A percentile compares a stretch with the other conserved stretches of the same genome.
These are phyloP conservation scores for Mikania micrantha DNA, from an alignment of 129 eudicot species.

Conservation along the genomic window DNA sequence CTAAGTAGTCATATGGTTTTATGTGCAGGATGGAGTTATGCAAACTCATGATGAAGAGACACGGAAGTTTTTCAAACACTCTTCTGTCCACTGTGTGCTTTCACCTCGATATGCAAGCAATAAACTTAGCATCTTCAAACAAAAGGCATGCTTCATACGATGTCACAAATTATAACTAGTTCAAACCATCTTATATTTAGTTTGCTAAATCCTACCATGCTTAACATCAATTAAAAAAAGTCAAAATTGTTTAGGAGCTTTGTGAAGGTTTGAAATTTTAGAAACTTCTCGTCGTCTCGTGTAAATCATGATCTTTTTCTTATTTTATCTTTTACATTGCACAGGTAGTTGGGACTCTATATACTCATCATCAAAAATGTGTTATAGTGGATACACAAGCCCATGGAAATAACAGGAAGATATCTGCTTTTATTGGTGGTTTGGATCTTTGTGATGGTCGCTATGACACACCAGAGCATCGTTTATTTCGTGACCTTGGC, in stretches of 20 bases:
- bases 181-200: background rate
- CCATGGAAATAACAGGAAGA: slow-evolving; percentile 66
- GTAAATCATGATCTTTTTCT: background rate
- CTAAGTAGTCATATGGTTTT: background rate
- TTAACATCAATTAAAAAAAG: too few species aligned
- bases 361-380: slow-evolving; percentile 90
- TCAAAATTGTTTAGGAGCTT: background rate
- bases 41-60: slow-evolving; percentile 85
- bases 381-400: slow-evolving; percentile 89
- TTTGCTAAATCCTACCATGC: too few species aligned
- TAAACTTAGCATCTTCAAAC: slow-evolving; percentile 86
- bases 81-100: slow-evolving; percentile 74
- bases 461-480: slow-evolving; percentile 85
- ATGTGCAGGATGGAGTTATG: slow-evolving; percentile 78
- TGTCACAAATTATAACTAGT: background rate
- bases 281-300: background rate
- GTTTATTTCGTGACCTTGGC: slow-evolving; percentile 67
- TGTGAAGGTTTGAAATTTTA: background rate
- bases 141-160: slow-evolving; percentile 64
- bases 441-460: slow-evolving; percentile 92
- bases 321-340: background rate
- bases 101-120: slow-evolving; percentile 85
- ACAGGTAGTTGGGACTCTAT: slow-evolving; percentile 89
- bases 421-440: slow-evolving; percentile 79
- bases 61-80: slow-evolving; percentile 75